A percentile compares a stretch with the other conserved stretches of the same genome.
Evolutionary conservation across 257 asterid species (phyloP).

Genomic region (Jaltomata sinuosa): DNA sequence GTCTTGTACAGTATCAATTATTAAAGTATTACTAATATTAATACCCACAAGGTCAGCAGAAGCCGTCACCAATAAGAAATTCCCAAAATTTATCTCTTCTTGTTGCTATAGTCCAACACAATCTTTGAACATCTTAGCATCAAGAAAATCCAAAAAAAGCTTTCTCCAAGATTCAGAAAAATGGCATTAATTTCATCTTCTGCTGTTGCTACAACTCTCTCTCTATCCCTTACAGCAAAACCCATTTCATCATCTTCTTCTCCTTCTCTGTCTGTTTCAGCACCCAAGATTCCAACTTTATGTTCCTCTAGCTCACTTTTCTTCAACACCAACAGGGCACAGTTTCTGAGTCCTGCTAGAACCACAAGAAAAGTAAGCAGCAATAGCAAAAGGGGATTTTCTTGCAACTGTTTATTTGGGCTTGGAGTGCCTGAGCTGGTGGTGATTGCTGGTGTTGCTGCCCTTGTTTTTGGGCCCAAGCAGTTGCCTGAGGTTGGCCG

Average conservation of each 20-base stretch:
- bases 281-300: slow-evolving; percentile 7
- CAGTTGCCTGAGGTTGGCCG: slow-evolving; percentile 83
- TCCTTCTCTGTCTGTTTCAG: not conserved
- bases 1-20: not conserved
- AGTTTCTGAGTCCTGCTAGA: slow-evolving; percentile 13
- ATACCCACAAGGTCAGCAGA: not conserved
- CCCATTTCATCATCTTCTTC: not conserved
- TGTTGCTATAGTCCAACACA: not conserved
- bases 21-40: not conserved
- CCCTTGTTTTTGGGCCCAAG: slow-evolving; percentile 78
- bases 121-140: not conserved
- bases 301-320: slow-evolving; percentile 49
- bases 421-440: slow-evolving; percentile 91
- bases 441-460: slow-evolving; percentile 78
- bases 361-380: not conserved
- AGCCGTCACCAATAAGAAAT: not conserved
- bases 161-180: not conserved
- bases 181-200: slow-evolving; percentile 1
- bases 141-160: not conserved
- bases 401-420: slow-evolving; percentile 70
- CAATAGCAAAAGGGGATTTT: slow-evolving; percentile 30
- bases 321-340: slow-evolving; percentile 32
- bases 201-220: not conserved
- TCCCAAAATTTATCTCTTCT: not conserved
- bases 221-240: not conserved